These are phyloP conservation scores for Ophiognomonia clavigignenti-juglandacearum DNA, from an alignment of 2,329 filamentous ascomycete genomes.

Conservation along the genomic window DNA sequence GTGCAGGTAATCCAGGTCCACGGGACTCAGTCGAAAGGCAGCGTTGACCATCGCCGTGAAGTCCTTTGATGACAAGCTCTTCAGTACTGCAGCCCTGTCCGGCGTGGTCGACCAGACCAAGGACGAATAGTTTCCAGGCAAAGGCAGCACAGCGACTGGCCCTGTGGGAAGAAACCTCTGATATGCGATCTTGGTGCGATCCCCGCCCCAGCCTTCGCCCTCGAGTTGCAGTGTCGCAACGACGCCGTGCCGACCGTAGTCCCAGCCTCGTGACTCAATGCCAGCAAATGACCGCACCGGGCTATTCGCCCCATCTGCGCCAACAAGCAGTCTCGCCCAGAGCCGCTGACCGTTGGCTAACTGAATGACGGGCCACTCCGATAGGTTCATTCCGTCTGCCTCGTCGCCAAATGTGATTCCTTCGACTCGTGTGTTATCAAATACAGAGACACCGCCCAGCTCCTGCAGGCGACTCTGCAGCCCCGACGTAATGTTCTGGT, in stretches of 20 bases:
- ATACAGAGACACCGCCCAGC: constrained; percentile 63
- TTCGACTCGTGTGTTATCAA: constrained; percentile 73
- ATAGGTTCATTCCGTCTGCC: constrained; percentile 67
- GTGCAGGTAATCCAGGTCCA: constrained; percentile 82
- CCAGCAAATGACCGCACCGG: constrained; percentile 86
- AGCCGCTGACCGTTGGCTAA: constrained; percentile 64
- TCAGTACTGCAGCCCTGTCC: constrained; percentile 71
- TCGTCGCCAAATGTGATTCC: constrained; percentile 72
- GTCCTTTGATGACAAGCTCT: constrained; percentile 65
- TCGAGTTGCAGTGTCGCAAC: constrained; percentile 82
- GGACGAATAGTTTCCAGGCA: constrained; percentile 77
- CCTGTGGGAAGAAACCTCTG: constrained; percentile 93
- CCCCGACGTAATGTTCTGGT: constrained; percentile 78
- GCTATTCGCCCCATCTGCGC: constrained; percentile 91
- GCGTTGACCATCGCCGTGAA: constrained; percentile 90
- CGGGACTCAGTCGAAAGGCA: constrained; percentile 75
- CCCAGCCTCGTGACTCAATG: constrained; percentile 85
- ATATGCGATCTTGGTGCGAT: constrained; percentile 70
- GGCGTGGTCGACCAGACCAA: constrained; percentile 95
- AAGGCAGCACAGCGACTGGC: constrained; percentile 83
- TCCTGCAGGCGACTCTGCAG: constrained; percentile 68
- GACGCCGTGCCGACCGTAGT: constrained; percentile 85
- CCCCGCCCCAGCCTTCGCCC: constrained; percentile 49
- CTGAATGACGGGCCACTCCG: constrained; percentile 80
- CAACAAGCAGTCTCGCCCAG: constrained; percentile 78